These are phyloP conservation scores for Cryptomeria japonica DNA, from an alignment of 75 land plant species.

Conservation along the genomic window DNA sequence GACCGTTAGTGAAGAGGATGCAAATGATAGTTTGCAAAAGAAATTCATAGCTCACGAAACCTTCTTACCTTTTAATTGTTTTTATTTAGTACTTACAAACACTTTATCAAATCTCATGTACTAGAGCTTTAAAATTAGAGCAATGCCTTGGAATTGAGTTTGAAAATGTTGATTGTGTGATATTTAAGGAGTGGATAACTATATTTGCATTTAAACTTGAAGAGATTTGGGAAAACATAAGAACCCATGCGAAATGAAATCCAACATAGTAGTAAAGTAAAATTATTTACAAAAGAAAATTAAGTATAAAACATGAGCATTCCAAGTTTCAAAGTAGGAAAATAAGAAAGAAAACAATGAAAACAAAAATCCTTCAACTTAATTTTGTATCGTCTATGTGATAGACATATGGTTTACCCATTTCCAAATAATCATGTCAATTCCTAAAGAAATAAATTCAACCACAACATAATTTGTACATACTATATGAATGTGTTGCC, in stretches of 20 bases:
- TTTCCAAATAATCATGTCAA: not conserved
- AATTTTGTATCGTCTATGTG: too few relatives aligned
- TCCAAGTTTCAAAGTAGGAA: not conserved
- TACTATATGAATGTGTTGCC: constrained; percentile 8
- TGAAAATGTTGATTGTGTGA: too few relatives aligned
- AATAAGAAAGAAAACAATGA: not conserved
- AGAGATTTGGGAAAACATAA: not conserved
- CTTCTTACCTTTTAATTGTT: not conserved
- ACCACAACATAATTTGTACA: constrained; percentile 11
- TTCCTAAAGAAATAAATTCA: not conserved
- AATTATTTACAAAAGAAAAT: not conserved
- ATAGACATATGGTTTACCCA: not conserved
- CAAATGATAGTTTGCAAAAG: constrained; percentile 1
- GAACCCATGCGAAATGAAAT: not conserved
- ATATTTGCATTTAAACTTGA: not conserved
- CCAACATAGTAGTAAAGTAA: not conserved
- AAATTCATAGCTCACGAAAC: not conserved
- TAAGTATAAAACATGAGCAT: not conserved
- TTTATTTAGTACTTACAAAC: not conserved
- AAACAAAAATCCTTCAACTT: not conserved
- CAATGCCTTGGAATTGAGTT: too few relatives aligned
- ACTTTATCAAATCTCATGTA: not conserved
- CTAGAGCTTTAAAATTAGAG: too few relatives aligned
- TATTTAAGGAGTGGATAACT: too few relatives aligned
- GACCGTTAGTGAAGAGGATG: not conserved